Evolutionary conservation across 2,329 filamentous ascomycete species (phyloP).

Genomic region (Verticillium tricorpus): DNA sequence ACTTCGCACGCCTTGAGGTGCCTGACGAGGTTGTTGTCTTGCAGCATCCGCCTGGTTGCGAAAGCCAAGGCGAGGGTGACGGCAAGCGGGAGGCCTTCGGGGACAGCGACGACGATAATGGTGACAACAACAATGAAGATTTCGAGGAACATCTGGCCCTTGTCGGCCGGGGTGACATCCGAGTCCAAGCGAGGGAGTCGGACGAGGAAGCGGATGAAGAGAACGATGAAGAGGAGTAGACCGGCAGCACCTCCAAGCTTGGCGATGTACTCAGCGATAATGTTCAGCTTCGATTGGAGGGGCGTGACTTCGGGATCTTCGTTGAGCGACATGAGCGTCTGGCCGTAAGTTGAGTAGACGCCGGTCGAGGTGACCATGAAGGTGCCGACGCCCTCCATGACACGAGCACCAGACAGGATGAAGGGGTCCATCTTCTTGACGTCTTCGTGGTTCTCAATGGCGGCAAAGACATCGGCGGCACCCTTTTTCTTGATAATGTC

Average conservation of each 20-base stretch:
- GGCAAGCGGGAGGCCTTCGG: slow-evolving; percentile 71
- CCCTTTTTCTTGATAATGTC: slow-evolving; percentile 66
- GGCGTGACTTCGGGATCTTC: slow-evolving; percentile 72
- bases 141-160: slow-evolving; percentile 72
- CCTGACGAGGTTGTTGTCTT: slow-evolving; percentile 72
- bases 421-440: slow-evolving; percentile 75
- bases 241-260: slow-evolving; percentile 74
- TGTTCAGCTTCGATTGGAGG: slow-evolving; percentile 70
- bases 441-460: slow-evolving; percentile 61
- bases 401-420: slow-evolving; percentile 78
- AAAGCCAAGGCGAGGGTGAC: slow-evolving; percentile 76
- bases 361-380: slow-evolving; percentile 72
- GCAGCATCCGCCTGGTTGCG: slow-evolving; percentile 72
- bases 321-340: slow-evolving; percentile 69
- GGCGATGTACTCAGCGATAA: slow-evolving; percentile 72
- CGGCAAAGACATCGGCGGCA: slow-evolving; percentile 63
- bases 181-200: slow-evolving; percentile 50
- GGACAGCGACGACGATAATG: slow-evolving; percentile 75
- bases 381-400: slow-evolving; percentile 72
- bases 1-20: slow-evolving; percentile 75
- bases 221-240: slow-evolving; percentile 74
- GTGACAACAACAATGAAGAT: slow-evolving; percentile 77
- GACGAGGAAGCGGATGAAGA: slow-evolving; percentile 82
- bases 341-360: slow-evolving; percentile 69
- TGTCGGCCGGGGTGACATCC: slow-evolving; percentile 56